Evolutionary conservation across 2,329 filamentous ascomycete species (phyloP).

Genomic region (Golovinomyces cichoracearum): DNA sequence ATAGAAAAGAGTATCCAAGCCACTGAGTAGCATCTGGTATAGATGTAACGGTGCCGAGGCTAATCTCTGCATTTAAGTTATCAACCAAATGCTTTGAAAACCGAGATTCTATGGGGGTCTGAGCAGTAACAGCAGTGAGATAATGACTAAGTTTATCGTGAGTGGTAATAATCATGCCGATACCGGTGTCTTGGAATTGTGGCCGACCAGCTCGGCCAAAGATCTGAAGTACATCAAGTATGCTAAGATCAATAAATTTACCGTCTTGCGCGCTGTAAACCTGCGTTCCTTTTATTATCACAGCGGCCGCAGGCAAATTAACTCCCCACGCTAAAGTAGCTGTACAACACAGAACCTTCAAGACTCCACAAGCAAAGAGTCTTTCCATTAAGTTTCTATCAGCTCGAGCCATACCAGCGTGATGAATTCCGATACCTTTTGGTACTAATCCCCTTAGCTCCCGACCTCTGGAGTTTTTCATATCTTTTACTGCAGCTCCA

Average conservation of each 20-base stretch:
- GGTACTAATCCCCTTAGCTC: constrained; percentile 73
- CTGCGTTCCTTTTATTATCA: constrained; percentile 94
- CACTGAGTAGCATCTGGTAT: constrained; percentile 83
- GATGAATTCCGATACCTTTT: constrained; percentile 83
- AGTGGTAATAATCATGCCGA: constrained; percentile 92
- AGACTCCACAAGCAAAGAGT: constrained; percentile 69
- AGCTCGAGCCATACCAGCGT: constrained; percentile 84
- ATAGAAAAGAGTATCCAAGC: constrained; percentile 94
- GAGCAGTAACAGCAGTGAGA: constrained; percentile 72
- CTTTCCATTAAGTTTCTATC: constrained; percentile 92
- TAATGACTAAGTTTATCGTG: constrained; percentile 87
- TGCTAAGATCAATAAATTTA: constrained; percentile 88
- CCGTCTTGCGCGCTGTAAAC: constrained; percentile 90
- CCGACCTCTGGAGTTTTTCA: constrained; percentile 60
- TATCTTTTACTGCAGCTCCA: constrained; percentile 52
- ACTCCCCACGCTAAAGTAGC: constrained; percentile 97
- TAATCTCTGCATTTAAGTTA: constrained; percentile 86
- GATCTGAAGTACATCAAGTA: constrained; percentile 89
- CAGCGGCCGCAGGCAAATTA: constrained; percentile 85
- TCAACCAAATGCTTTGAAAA: constrained; percentile 87
- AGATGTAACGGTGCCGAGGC: constrained; percentile 81
- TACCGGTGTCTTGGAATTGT: constrained; percentile 91
- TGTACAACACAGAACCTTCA: constrained; percentile 94
- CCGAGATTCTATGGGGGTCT: constrained; percentile 89
- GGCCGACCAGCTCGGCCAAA: constrained; percentile 95